Conservation (phyloP, 768 basidiomycete species). For the Ramaria sp. region DNA sequence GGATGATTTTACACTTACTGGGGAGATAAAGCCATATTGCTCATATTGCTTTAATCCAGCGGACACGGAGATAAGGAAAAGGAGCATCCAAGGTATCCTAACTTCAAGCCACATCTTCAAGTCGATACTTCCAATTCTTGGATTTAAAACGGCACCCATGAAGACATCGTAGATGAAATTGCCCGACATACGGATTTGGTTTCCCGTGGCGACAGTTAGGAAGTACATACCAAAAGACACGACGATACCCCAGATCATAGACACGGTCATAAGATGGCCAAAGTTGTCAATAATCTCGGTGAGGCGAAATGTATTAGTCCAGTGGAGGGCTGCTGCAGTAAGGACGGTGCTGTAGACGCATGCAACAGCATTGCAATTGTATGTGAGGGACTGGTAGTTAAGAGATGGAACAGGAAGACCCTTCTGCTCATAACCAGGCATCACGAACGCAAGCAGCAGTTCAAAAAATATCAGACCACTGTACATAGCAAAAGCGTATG, state of each 20-base stretch:
- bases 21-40: conserved; percentile 80
- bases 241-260: conserved; percentile 83
- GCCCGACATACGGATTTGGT: conserved; percentile 88
- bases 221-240: conserved; percentile 78
- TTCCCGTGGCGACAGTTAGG: conserved; percentile 62
- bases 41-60: conserved; percentile 96
- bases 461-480: conserved; percentile 81
- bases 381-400: conserved; percentile 83
- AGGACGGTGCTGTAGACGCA: conserved; percentile 77
- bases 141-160: conserved; percentile 94
- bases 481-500: conserved; percentile 86
- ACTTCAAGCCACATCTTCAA: conserved; percentile 99
- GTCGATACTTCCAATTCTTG: conserved; percentile 82
- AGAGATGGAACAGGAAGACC: conserved; percentile 95
- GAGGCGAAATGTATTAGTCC: conserved; percentile 74
- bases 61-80: conserved; percentile 87
- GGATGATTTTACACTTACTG: conserved; percentile 39
- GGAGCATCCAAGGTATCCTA: conserved; percentile 92
- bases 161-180: conserved; percentile 91
- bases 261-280: conserved; percentile 90
- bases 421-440: conserved; percentile 90
- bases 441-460: conserved; percentile 77
- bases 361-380: conserved; percentile 91
- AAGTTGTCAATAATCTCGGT: conserved; percentile 95
- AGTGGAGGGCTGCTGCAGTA: conserved; percentile 67